A percentile compares a stretch with the other conserved stretches of the same genome.
These are phyloP conservation scores for Neurospora hispaniola DNA, from an alignment of 495 filamentous ascomycete species.

Conservation along the genomic window DNA sequence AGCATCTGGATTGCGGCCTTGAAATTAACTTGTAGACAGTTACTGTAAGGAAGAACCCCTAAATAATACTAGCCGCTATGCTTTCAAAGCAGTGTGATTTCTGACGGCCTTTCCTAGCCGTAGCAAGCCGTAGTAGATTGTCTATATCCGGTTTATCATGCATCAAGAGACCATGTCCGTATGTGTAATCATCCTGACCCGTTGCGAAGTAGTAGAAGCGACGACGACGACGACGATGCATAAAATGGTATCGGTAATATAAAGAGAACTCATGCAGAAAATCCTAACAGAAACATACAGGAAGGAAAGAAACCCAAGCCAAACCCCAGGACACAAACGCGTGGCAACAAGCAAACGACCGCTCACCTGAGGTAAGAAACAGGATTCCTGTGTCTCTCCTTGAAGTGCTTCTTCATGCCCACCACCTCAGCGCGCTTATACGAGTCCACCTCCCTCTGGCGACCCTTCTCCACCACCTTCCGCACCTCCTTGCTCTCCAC, in stretches of 20 bases:
- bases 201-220: neutral
- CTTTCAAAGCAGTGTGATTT: too few relatives aligned
- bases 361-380: conserved; percentile 18
- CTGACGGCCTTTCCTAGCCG: too few relatives aligned
- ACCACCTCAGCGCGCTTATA: conserved; percentile 10
- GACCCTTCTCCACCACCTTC: conserved; percentile 16
- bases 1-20: too few relatives aligned
- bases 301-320: neutral
- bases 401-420: conserved; percentile 17
- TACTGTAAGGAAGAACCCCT: too few relatives aligned
- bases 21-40: too few relatives aligned
- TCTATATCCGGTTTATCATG: too few relatives aligned
- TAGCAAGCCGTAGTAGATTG: too few relatives aligned
- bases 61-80: too few relatives aligned
- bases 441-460: conserved; percentile 15
- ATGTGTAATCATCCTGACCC: neutral
- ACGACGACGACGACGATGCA: neutral
- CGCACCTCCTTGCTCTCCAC: conserved; percentile 8
- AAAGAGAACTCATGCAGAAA: neutral
- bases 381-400: conserved; percentile 21
- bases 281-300: neutral
- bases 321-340: neutral
- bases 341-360: neutral
- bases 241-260: neutral
- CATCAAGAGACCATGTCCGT: neutral